Conservation (phyloP, 306 rosid genomes). For the Bauhinia variegata region DNA sequence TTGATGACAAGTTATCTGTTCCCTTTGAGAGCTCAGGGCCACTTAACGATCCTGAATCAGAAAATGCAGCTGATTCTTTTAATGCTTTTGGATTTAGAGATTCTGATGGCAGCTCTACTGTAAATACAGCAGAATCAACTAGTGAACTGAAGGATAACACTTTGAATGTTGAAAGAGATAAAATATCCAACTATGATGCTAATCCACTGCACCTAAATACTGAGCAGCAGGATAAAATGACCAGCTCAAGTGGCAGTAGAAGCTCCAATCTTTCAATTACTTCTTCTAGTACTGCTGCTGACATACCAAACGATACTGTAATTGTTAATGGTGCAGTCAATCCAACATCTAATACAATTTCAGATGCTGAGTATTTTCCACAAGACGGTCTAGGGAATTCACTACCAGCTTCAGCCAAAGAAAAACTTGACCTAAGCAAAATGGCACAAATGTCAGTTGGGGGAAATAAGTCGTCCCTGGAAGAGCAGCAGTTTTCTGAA, state of each 20-base stretch:
- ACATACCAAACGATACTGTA: slow-evolving; percentile 39
- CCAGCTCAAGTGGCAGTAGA: slow-evolving; percentile 42
- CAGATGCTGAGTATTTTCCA: slow-evolving; percentile 45
- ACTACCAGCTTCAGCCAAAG: slow-evolving; percentile 46
- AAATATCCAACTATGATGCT: slow-evolving; percentile 43
- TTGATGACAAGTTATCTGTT: slow-evolving; percentile 48
- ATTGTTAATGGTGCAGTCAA: slow-evolving; percentile 37
- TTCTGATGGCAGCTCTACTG: slow-evolving; percentile 44
- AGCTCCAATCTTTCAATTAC: slow-evolving; percentile 36
- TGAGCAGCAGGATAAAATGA: slow-evolving; percentile 55
- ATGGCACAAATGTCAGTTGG: slow-evolving; percentile 45
- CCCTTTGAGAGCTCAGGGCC: slow-evolving; percentile 36
- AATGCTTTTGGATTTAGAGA: slow-evolving; percentile 53
- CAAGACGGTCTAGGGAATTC: slow-evolving; percentile 43
- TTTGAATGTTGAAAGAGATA: slow-evolving; percentile 47
- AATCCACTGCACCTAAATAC: slow-evolving; percentile 38
- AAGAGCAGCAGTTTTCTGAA: slow-evolving; percentile 44
- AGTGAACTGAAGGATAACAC: slow-evolving; percentile 51
- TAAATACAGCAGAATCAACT: slow-evolving; percentile 53
- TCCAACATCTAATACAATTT: slow-evolving; percentile 44
- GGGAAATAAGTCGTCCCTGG: slow-evolving; percentile 50
- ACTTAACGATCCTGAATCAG: slow-evolving; percentile 50
- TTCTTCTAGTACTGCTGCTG: slow-evolving; percentile 38
- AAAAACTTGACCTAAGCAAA: slow-evolving; percentile 46
- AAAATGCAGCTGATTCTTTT: slow-evolving; percentile 51